Evolutionary conservation across 345 rosid species (phyloP).

Genomic region (Noccaea caerulescens): DNA sequence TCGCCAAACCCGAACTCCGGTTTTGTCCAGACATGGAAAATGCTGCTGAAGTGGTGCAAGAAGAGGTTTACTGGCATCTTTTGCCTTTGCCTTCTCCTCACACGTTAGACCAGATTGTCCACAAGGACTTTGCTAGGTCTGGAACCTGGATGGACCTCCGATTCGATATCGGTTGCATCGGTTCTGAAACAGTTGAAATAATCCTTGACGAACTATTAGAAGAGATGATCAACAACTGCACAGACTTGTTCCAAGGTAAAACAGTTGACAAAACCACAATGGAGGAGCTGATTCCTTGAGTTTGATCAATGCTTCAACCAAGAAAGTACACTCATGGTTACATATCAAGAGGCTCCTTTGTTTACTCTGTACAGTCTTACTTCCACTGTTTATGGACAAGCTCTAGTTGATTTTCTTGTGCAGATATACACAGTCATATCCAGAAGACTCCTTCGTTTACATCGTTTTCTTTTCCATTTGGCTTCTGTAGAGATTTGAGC

Average conservation of each 20-base stretch:
- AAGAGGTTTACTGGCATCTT: conserved; percentile 75
- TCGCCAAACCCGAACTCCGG: conserved; percentile 51
- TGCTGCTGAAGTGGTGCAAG: conserved; percentile 57
- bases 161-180: conserved; percentile 51
- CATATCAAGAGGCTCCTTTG: conserved; percentile 12
- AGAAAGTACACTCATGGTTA: conserved; percentile 16
- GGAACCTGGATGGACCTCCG: conserved; percentile 76
- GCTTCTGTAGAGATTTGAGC: conserved; percentile 37
- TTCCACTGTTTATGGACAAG: conserved; percentile 26
- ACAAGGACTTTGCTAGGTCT: conserved; percentile 65
- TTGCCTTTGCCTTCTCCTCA: conserved; percentile 66
- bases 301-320: not conserved
- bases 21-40: conserved; percentile 55
- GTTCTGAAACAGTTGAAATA: conserved; percentile 54
- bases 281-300: conserved; percentile 14
- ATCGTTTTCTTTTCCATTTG: conserved; percentile 21
- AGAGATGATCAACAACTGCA: conserved; percentile 51
- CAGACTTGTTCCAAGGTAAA: conserved; percentile 27
- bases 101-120: conserved; percentile 71
- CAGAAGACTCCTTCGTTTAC: not conserved
- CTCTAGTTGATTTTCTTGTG: conserved; percentile 28
- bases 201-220: conserved; percentile 69
- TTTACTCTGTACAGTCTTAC: conserved; percentile 38
- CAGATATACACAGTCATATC: conserved; percentile 38
- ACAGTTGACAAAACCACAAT: conserved; percentile 30